Evolutionary conservation across 1,284 basidiomycete genomes (phyloP).

Genomic region (Fomitopsis palustris): DNA sequence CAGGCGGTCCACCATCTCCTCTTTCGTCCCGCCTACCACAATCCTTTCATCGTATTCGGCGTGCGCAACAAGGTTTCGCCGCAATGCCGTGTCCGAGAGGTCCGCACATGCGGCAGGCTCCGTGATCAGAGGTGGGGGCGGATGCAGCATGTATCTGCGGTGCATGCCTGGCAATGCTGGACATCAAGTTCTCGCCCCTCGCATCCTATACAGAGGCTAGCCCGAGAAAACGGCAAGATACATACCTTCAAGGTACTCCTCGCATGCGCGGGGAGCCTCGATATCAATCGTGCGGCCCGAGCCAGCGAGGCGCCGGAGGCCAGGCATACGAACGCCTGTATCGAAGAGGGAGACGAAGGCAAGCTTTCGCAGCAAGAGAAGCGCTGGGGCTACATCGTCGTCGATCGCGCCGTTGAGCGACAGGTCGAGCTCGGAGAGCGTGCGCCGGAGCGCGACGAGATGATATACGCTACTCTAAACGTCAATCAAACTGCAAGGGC

Average conservation of each 20-base stretch:
- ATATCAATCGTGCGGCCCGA: slow-evolving; percentile 36
- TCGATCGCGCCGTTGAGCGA: slow-evolving; percentile 48
- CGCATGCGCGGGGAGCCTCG: slow-evolving; percentile 50
- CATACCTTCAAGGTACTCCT: slow-evolving; percentile 51
- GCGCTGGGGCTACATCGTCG: slow-evolving; percentile 52
- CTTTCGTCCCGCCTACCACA: slow-evolving; percentile 21
- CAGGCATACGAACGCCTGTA: slow-evolving; percentile 52
- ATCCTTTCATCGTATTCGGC: slow-evolving; percentile 27
- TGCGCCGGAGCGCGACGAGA: slow-evolving; percentile 49
- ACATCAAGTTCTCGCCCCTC: too few relatives aligned
- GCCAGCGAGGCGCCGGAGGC: slow-evolving; percentile 47
- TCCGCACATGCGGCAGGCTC: slow-evolving; percentile 37
- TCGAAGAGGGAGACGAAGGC: slow-evolving; percentile 47
- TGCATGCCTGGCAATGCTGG: slow-evolving; percentile 41
- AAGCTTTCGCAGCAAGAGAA: slow-evolving; percentile 45
- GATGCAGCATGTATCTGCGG: slow-evolving; percentile 43
- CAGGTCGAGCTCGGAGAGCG: slow-evolving; percentile 48
- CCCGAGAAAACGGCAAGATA: background rate
- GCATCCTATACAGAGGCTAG: background rate
- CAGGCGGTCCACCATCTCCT: slow-evolving; percentile 30
- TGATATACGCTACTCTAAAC: slow-evolving; percentile 45
- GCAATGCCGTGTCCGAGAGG: slow-evolving; percentile 44
- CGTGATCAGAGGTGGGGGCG: slow-evolving; percentile 45
- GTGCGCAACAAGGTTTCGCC: slow-evolving; percentile 55
- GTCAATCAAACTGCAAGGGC: background rate